Percentiles rank a stretch among this genome's conserved stretches.
Evolutionary conservation across 1,139 yeast species (phyloP).

Genomic region (Trichomonascaceae sp.): DNA sequence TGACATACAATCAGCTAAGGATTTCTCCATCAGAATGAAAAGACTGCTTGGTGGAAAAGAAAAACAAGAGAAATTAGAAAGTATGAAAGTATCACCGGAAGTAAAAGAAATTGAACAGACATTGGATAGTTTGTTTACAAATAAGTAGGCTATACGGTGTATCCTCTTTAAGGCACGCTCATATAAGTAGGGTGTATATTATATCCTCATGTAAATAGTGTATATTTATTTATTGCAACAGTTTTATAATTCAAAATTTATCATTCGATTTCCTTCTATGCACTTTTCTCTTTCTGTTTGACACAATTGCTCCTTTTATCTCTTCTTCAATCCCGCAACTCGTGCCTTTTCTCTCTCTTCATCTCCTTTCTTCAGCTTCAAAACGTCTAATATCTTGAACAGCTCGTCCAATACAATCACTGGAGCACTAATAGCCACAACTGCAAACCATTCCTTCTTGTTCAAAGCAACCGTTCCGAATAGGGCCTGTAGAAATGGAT

Average conservation of each 20-base stretch:
- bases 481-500: conserved; percentile 31
- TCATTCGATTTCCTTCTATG: neutral
- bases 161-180: too few relatives aligned
- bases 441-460: conserved; percentile 34
- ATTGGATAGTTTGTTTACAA: conserved; percentile 26
- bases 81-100: conserved; percentile 63
- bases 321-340: neutral
- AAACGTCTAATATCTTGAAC: conserved; percentile 33
- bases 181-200: neutral
- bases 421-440: conserved; percentile 32
- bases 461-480: conserved; percentile 34
- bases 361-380: conserved; percentile 1
- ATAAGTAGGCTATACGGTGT: neutral
- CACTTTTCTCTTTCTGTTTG: neutral
- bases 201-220: neutral
- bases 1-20: conserved; percentile 62
- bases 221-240: neutral
- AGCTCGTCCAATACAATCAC: conserved; percentile 36
- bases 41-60: conserved; percentile 58
- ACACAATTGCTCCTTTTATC: neutral
- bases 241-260: neutral
- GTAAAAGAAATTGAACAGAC: conserved; percentile 49
- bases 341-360: neutral
- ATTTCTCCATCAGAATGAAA: conserved; percentile 69
- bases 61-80: conserved; percentile 39